Evolutionary conservation across 495 filamentous ascomycete genomes (phyloP).

Genomic region (Lepidopterella palustris): DNA sequence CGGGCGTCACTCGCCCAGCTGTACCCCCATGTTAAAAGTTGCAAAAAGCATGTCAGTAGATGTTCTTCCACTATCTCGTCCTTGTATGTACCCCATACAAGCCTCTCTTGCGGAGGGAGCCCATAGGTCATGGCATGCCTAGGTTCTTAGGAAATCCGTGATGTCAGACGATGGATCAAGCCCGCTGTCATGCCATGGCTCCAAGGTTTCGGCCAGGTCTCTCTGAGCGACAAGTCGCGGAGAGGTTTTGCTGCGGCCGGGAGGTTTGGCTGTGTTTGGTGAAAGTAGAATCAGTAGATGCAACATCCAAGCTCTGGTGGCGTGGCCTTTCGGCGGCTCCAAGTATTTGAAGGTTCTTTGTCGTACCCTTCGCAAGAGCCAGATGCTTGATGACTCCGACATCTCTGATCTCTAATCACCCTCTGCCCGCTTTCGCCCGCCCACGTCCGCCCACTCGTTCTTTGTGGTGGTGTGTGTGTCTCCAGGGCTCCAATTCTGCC

Average conservation of each 20-base stretch:
- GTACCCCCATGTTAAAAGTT: not conserved
- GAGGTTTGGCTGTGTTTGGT: too few relatives aligned
- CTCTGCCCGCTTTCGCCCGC: not conserved
- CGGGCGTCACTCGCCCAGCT: not conserved
- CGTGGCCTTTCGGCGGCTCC: not conserved
- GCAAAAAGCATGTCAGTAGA: not conserved
- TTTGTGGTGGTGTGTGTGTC: not conserved
- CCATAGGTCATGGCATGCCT: not conserved
- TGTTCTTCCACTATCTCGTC: too few relatives aligned
- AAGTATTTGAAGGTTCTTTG: not conserved
- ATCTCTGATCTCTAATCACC: too few relatives aligned
- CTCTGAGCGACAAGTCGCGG: not conserved
- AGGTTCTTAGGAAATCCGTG: not conserved
- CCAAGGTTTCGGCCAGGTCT: not conserved
- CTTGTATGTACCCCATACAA: not conserved
- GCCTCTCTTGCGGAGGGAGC: not conserved
- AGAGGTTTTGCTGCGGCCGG: not conserved
- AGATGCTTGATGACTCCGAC: too few relatives aligned
- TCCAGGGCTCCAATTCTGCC: not conserved
- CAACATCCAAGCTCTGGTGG: not conserved
- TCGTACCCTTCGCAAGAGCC: too few relatives aligned
- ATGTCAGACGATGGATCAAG: not conserved
- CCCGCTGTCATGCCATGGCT: not conserved
- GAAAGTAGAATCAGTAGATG: too few relatives aligned
- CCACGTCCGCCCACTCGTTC: not conserved